These are phyloP conservation scores for Dictyostelium intermedium DNA, from an alignment of 78 protist genomes.

Conservation along the genomic window DNA sequence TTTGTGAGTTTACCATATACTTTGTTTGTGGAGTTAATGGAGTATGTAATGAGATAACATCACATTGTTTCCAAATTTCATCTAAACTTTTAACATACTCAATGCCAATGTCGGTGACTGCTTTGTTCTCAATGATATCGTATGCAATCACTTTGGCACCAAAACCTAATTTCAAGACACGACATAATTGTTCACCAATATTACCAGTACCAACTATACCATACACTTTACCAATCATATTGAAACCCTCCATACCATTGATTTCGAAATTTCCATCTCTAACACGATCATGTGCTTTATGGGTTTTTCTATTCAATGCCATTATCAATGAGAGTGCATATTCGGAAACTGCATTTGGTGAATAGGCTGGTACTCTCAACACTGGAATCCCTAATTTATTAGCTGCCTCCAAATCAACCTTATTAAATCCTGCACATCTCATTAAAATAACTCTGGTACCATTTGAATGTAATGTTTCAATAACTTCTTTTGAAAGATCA, in stretches of 20 bases:
- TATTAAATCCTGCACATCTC: conserved; percentile 91
- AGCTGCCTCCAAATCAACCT: conserved; percentile 85
- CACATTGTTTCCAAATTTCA: conserved; percentile 69
- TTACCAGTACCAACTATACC: conserved; percentile 89
- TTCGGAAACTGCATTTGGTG: conserved; percentile 94
- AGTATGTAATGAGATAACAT: conserved; percentile 87
- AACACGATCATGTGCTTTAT: conserved; percentile 81
- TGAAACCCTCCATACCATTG: conserved; percentile 87
- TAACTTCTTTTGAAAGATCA: neutral
- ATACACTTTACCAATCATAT: conserved; percentile 73
- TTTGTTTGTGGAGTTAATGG: conserved; percentile 73
- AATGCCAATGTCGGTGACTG: conserved; percentile 27
- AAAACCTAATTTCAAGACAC: conserved; percentile 55
- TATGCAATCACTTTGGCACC: conserved; percentile 66
- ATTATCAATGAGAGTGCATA: conserved; percentile 81
- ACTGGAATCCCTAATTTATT: conserved; percentile 77
- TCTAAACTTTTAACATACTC: conserved; percentile 73
- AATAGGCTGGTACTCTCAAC: conserved; percentile 90
- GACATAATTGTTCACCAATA: conserved; percentile 74
- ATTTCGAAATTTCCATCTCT: conserved; percentile 86
- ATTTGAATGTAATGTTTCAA: neutral
- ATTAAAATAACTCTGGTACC: conserved; percentile 53
- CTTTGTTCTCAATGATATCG: conserved; percentile 51
- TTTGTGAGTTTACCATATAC: conserved; percentile 82
- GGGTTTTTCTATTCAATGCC: conserved; percentile 86